phyloP scores from a whole-genome alignment of 345 rosid genomes.

The Jatropha curcas region DNA sequence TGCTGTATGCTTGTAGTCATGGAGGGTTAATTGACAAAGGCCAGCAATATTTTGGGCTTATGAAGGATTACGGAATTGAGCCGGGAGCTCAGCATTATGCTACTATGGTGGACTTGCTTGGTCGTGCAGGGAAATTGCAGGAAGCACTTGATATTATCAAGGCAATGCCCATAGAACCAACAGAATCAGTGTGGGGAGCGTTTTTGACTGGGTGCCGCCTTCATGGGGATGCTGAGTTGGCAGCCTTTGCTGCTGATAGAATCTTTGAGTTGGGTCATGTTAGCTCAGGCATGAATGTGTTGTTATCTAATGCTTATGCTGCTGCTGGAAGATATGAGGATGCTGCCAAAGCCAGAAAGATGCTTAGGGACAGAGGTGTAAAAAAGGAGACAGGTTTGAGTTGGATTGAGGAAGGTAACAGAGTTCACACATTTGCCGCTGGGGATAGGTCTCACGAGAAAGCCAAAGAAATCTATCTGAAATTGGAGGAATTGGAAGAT shows the following conservation, averaged over 20 bases:
- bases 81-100: conserved; percentile 81
- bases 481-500: conserved; percentile 72
- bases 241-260: conserved; percentile 77
- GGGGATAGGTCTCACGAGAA: conserved; percentile 62
- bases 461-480: conserved; percentile 63
- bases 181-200: conserved; percentile 90
- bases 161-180: conserved; percentile 65
- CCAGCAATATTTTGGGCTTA: conserved; percentile 57
- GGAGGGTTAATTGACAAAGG: conserved; percentile 73
- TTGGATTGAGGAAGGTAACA: conserved; percentile 91
- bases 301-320: conserved; percentile 78
- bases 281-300: conserved; percentile 70
- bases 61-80: conserved; percentile 66
- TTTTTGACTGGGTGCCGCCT: conserved; percentile 74
- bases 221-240: conserved; percentile 71
- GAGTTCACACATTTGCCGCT: conserved; percentile 79
- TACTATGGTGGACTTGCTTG: conserved; percentile 76
- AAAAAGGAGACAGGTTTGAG: conserved; percentile 91
- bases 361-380: conserved; percentile 74
- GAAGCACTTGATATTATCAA: conserved; percentile 60
- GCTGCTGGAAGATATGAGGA: conserved; percentile 88
- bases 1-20: conserved; percentile 91
- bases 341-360: conserved; percentile 77
- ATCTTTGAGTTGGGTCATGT: conserved; percentile 62
- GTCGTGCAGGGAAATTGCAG: conserved; percentile 76